Evolutionary conservation across 495 filamentous ascomycete species (phyloP).

Genomic region (Aeminium ludgeri): DNA sequence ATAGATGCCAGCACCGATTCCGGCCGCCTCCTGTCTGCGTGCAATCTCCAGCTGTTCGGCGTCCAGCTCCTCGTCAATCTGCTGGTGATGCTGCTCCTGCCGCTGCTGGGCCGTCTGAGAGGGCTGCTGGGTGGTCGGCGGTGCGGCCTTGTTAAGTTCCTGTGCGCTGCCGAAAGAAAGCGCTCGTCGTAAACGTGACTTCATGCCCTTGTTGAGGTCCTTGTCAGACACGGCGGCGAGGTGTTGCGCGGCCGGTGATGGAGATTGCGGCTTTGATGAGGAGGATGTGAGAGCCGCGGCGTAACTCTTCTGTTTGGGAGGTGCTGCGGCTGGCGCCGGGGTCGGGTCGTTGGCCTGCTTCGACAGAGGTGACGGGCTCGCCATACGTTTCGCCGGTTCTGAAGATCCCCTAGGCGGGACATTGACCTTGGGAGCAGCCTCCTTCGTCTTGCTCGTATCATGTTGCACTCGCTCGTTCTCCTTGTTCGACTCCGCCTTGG

Average conservation of each 20-base stretch:
- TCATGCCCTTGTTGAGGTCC: constrained; percentile 58
- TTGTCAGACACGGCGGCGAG: constrained; percentile 67
- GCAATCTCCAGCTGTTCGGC: constrained; percentile 82
- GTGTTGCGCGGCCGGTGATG: constrained; percentile 54
- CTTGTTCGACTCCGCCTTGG: constrained; percentile 3
- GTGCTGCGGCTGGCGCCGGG: constrained; percentile 10
- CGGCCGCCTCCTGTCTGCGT: constrained; percentile 74
- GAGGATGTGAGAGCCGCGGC: constrained; percentile 16
- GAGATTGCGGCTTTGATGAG: too few relatives aligned
- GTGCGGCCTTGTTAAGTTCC: constrained; percentile 64
- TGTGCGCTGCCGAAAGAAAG: constrained; percentile 96
- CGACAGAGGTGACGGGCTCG: constrained; percentile 74
- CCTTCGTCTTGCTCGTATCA: too few relatives aligned
- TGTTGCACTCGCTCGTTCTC: not conserved
- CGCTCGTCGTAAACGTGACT: constrained; percentile 74
- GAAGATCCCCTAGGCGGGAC: constrained; percentile 52
- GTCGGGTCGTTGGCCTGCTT: constrained; percentile 42
- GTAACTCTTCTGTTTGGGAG: constrained; percentile 11
- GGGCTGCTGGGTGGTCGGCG: constrained; percentile 40
- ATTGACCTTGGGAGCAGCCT: constrained; percentile 29
- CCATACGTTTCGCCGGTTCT: constrained; percentile 53
- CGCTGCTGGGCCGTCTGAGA: constrained; percentile 40
- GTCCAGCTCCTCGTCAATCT: constrained; percentile 49
- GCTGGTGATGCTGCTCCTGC: constrained; percentile 35
- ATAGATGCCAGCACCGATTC: constrained; percentile 88